Evolutionary conservation across 2,329 filamentous ascomycete genomes (phyloP), one percentile per base, ranked within the genome.

Genomic region (Mariannaea sp.): DNA sequence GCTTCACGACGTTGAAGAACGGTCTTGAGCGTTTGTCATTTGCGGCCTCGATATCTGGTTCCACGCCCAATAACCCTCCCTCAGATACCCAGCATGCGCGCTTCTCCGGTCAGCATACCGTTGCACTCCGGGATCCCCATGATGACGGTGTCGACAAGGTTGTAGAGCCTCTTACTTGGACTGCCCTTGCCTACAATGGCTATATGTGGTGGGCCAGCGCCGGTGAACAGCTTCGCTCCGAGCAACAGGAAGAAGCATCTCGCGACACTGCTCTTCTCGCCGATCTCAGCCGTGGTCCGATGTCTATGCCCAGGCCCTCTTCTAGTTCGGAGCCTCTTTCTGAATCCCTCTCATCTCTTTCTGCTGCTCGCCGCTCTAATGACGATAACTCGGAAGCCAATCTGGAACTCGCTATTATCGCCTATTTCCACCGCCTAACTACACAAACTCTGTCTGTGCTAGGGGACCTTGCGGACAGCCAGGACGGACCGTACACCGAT

Each of bases 201-300:
- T 92, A 93, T 75, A 90, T 93, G 82, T 94, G 90, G 90, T 94
- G 90, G 90, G 89, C 90, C 2, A 90, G 87, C 13, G 89, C 90
- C 0, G 90, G 89, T 53, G 90, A 94, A 71, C 83, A 87, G 70
- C 75, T 81, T 7, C 78, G 81, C 14, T 77, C 82, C 43, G 81
- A 84, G 46, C 81, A 86, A 57, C 78, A 81, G 16, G 84, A 87
- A 59, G 82, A 85, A 61, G 69, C 73, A 42, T 77, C 75, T 39
- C 77, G 76, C 39, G 85, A 87, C 63, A 75, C 77, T 7, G 71
- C 77, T 3, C 76, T 87, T 3, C 75, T 87, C 4, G 79, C 79
- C 0, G 82, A 84, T 46, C 64, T 85, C 3, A 68, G 70, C 3
- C 69, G 75, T 12, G 65, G 72, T 2, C 61, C 69, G 22, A 70